These are phyloP conservation scores for Gloeostereum incarnatum DNA, from an alignment of 768 basidiomycete species.

Conservation along the genomic window DNA sequence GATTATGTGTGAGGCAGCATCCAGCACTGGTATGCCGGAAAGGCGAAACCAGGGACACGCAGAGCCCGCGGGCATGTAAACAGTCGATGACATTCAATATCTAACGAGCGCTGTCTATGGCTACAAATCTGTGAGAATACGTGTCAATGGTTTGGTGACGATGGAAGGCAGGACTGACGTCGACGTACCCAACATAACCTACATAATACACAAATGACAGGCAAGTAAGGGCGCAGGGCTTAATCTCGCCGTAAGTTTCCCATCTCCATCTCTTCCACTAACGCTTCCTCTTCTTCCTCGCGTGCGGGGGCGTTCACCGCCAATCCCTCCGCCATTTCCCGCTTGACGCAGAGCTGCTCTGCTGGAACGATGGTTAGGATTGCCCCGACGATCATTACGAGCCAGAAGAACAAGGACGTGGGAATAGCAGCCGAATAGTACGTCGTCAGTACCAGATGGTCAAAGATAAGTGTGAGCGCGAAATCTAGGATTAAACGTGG, in stretches of 20 bases:
- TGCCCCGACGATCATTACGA: slow-evolving; percentile 62
- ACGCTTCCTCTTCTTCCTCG: slow-evolving; percentile 47
- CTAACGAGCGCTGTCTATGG: too few relatives aligned
- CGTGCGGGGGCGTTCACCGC: slow-evolving; percentile 35
- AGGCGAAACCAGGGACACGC: too few relatives aligned
- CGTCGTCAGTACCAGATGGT: slow-evolving; percentile 88
- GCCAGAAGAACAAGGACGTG: slow-evolving; percentile 90
- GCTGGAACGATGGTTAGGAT: slow-evolving; percentile 70
- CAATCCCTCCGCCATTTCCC: slow-evolving; percentile 86
- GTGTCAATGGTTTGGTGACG: too few relatives aligned
- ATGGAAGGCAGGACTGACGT: too few relatives aligned
- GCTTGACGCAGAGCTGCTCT: slow-evolving; percentile 85
- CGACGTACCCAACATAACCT: too few relatives aligned
- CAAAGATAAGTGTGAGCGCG: slow-evolving; percentile 81
- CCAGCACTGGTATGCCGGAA: too few relatives aligned
- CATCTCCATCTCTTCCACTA: slow-evolving; percentile 54
- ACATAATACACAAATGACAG: too few relatives aligned
- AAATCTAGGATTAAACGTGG: slow-evolving; percentile 96
- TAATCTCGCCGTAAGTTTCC: slow-evolving; percentile 32
- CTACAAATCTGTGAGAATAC: too few relatives aligned
- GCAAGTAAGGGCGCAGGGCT: too few relatives aligned
- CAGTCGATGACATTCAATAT: too few relatives aligned
- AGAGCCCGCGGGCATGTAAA: too few relatives aligned
- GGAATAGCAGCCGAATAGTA: slow-evolving; percentile 83
- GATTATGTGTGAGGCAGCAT: too few relatives aligned